These are phyloP conservation scores for Drechmeria coniospora DNA, from an alignment of 2,329 filamentous ascomycete species.

Conservation along the genomic window DNA sequence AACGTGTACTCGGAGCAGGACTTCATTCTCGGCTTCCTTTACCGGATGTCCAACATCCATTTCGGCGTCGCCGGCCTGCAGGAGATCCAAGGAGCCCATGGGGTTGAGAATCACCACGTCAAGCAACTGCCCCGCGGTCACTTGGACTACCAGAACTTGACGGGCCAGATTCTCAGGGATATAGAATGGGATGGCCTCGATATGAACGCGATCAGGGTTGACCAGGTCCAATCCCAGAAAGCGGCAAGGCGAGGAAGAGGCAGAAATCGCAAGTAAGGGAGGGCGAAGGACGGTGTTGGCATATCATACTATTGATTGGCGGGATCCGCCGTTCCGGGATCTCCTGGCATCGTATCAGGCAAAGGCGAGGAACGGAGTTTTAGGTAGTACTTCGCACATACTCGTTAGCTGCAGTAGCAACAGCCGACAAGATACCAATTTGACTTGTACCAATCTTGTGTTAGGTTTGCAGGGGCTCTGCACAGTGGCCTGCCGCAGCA, in stretches of 20 bases:
- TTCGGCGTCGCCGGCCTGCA: slow-evolving; percentile 77
- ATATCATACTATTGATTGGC: not conserved
- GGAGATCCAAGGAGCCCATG: slow-evolving; percentile 48
- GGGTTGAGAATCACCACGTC: slow-evolving; percentile 53
- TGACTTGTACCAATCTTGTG: not conserved
- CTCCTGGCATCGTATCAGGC: not conserved
- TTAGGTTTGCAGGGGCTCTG: too few species aligned
- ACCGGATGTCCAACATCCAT: slow-evolving; percentile 66
- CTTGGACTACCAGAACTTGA: slow-evolving; percentile 51
- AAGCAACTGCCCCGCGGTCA: slow-evolving; percentile 53
- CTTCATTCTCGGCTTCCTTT: slow-evolving; percentile 76
- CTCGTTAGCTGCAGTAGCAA: slow-evolving; percentile 2
- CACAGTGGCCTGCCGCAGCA: too few species aligned
- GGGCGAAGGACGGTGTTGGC: not conserved
- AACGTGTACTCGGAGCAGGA: slow-evolving; percentile 85
- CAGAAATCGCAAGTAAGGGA: too few species aligned
- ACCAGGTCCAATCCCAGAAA: slow-evolving; percentile 1
- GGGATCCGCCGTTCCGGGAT: not conserved
- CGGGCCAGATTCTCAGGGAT: slow-evolving; percentile 49
- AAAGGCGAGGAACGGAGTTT: slow-evolving; percentile 1
- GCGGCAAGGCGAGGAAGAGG: not conserved
- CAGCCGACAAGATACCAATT: slow-evolving; percentile 2
- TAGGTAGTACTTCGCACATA: too few species aligned
- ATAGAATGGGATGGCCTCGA: slow-evolving; percentile 56
- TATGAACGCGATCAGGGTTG: slow-evolving; percentile 11